Evolutionary conservation across 805 yeast genomes (phyloP).

Genomic region (Zygotorulaspora danielsina): DNA sequence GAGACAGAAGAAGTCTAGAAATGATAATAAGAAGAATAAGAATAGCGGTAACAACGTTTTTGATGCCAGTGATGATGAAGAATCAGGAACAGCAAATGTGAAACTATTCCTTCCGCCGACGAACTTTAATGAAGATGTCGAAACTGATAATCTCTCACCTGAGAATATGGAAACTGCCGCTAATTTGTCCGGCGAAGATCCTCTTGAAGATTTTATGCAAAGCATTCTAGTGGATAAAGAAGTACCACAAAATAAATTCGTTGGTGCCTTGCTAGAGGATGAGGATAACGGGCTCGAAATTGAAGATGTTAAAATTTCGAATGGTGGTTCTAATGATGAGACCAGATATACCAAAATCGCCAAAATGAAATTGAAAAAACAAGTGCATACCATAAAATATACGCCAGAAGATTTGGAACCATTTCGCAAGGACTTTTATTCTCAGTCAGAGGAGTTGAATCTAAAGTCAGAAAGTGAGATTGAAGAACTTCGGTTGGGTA

Average conservation of each 20-base stretch:
- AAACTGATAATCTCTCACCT: not conserved
- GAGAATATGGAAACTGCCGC: slow-evolving; percentile 15
- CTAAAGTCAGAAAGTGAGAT: slow-evolving; percentile 52
- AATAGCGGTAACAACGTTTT: slow-evolving; percentile 8
- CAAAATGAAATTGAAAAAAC: slow-evolving; percentile 40
- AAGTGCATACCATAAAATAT: slow-evolving; percentile 29
- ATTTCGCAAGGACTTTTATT: slow-evolving; percentile 59
- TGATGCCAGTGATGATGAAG: slow-evolving; percentile 23
- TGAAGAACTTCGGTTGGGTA: slow-evolving; percentile 44
- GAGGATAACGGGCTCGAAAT: slow-evolving; percentile 23
- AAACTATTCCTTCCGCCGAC: slow-evolving; percentile 5
- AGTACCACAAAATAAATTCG: slow-evolving; percentile 7
- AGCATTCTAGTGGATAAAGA: slow-evolving; percentile 9
- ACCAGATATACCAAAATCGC: slow-evolving; percentile 37
- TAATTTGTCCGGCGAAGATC: slow-evolving; percentile 30
- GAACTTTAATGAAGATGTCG: not conserved
- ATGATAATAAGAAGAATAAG: slow-evolving; percentile 4
- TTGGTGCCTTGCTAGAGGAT: slow-evolving; percentile 19
- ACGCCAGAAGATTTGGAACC: slow-evolving; percentile 41
- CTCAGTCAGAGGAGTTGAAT: slow-evolving; percentile 52
- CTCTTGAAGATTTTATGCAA: slow-evolving; percentile 46
- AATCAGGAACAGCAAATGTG: not conserved
- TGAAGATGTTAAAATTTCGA: slow-evolving; percentile 32
- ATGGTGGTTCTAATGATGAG: slow-evolving; percentile 38
- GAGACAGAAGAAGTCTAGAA: slow-evolving; percentile 4